Evolutionary conservation across 2,329 filamentous ascomycete genomes (phyloP), one percentile per base, ranked within the genome.

Genomic region (Fusarium sp.): DNA sequence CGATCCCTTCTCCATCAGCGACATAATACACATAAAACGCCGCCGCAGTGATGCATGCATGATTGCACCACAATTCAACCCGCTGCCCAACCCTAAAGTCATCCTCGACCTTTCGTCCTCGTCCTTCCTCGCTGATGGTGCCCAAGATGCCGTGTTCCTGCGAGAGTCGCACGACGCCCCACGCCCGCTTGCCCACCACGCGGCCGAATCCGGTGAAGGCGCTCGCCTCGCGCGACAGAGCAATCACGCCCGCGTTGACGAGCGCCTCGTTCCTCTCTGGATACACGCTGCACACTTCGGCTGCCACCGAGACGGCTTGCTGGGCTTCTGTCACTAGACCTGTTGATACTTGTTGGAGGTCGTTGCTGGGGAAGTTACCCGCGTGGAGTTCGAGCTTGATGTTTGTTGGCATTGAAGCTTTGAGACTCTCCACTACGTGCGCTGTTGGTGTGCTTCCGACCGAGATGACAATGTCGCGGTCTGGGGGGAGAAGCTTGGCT

Each of bases 131-230:
- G 31, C 31, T 11, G 17, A 59, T 65, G 44, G 72, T 72, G 17
- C 74, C 78, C 44, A 83, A 57, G 55, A 83, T 83, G 2, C 82
- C 82, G 66, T 83, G 82, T 57, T 83, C 82, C 73, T 83, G 82
- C 10, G 81, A 80, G 62, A 83, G 73, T 20, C 81, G 79, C 10
- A 79, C 76, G 29, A 84, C 77, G 60, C 71, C 71, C 82, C 82
- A 84, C 22, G 67, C 70, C 0, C 74, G 71, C 38, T 74, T 72
- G 31, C 77, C 76, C 22, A 78, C 78, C 2, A 80, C 77, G 33
- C 74, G 73, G 24, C 81, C 78, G 58, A 80, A 81, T 11, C 82
- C 80, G 24, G 76, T 59, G 36, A 71, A 77, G 9, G 68, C 76
- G 27, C 80, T 80, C 10, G 77, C 73, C 69, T 83, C 82, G 9